Percentiles rank a stretch among this genome's conserved stretches.
These are phyloP conservation scores for Cytospora schulzeri DNA, from an alignment of 2,329 filamentous ascomycete species.

Conservation along the genomic window DNA sequence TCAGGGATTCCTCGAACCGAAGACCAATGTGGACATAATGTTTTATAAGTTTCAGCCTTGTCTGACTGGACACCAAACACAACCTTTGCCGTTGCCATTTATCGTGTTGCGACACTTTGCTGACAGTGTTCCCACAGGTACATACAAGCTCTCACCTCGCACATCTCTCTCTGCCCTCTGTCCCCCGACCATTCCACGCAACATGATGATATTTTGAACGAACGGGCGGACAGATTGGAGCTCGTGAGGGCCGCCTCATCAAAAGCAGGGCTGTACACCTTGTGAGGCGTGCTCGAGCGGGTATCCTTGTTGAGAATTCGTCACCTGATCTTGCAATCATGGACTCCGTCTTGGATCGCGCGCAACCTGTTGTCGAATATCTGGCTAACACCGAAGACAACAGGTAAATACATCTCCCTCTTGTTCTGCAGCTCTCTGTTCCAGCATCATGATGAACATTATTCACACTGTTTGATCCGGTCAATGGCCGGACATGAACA, in stretches of 20 bases:
- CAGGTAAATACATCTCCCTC: conserved; percentile 30
- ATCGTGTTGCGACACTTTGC: conserved; percentile 38
- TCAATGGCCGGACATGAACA: conserved; percentile 55
- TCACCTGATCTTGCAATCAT: conserved; percentile 56
- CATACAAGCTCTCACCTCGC: conserved; percentile 28
- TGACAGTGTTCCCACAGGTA: conserved; percentile 44
- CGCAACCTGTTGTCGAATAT: conserved; percentile 28
- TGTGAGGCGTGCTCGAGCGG: conserved; percentile 51
- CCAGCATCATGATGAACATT: conserved; percentile 52
- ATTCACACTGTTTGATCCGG: conserved; percentile 65
- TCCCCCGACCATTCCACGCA: conserved; percentile 33
- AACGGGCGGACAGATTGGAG: conserved; percentile 71
- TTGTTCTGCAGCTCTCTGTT: conserved; percentile 25
- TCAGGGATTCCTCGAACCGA: conserved; percentile 71
- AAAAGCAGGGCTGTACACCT: conserved; percentile 65
- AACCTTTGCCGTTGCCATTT: conserved; percentile 26
- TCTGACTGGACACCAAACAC: conserved; percentile 54
- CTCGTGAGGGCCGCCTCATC: conserved; percentile 46
- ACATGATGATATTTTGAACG: conserved; percentile 68
- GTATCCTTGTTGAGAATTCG: conserved; percentile 67
- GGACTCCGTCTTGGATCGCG: conserved; percentile 26
- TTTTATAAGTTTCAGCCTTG: conserved; percentile 68
- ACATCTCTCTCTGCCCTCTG: conserved; percentile 12
- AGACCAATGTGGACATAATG: conserved; percentile 63
- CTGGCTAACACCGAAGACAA: conserved; percentile 22